A percentile compares a stretch with the other conserved stretches of the same genome.
These are phyloP conservation scores for Xylaria sp. DNA, from an alignment of 2,329 filamentous ascomycete species.

Conservation along the genomic window DNA sequence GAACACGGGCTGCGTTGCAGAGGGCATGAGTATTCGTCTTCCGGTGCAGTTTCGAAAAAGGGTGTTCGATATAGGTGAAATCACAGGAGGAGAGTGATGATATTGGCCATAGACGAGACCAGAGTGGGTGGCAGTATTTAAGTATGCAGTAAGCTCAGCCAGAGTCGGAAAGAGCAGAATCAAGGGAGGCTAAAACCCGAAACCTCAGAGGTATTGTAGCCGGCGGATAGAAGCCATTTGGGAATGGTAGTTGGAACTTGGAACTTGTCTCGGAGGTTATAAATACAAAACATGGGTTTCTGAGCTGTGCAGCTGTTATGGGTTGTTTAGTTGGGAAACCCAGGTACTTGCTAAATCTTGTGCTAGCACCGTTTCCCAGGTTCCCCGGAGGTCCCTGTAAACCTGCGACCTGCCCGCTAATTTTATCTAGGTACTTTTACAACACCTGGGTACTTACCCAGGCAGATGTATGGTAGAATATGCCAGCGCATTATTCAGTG, in stretches of 20 bases:
- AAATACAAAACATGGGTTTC: conserved; percentile 12
- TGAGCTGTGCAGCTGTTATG: conserved; percentile 5
- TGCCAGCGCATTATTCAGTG: conserved; percentile 6
- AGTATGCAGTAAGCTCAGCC: not conserved
- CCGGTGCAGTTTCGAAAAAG: conserved; percentile 13
- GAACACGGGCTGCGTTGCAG: conserved; percentile 50
- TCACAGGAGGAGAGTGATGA: not conserved
- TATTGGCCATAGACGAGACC: not conserved
- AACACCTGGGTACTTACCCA: not conserved
- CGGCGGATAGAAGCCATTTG: not conserved
- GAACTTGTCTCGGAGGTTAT: conserved; percentile 6
- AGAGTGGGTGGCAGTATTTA: not conserved
- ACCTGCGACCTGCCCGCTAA: not conserved
- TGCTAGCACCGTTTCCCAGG: not conserved
- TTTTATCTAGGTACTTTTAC: not conserved
- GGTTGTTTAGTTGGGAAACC: not conserved
- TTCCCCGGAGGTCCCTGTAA: not conserved
- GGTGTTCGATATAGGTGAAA: not conserved
- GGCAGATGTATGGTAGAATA: not conserved
- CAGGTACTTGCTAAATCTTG: not conserved
- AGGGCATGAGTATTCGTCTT: conserved; percentile 50
- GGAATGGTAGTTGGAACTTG: not conserved
- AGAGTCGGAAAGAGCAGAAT: not conserved
- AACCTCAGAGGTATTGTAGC: not conserved
- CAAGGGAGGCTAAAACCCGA: not conserved